phyloP scores from a whole-genome alignment of 352 stramenopile genomes.

The Pythium rishiriense region DNA sequence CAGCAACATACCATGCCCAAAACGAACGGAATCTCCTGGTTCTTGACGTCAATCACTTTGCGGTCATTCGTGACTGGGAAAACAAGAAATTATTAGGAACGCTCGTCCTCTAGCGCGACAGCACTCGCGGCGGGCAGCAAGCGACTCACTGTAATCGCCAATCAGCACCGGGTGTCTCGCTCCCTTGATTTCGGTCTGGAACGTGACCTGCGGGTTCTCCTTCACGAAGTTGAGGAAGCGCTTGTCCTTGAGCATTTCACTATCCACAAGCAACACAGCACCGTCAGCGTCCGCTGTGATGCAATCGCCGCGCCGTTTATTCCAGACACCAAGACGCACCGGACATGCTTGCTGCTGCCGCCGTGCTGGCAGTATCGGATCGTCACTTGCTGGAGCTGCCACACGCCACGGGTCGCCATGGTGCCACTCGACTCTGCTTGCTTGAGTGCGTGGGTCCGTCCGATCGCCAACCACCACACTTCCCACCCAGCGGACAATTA shows the following conservation, averaged over 20 bases:
- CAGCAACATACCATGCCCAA: slow-evolving; percentile 60
- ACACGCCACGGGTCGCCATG: slow-evolving; percentile 51
- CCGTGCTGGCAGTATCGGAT: slow-evolving; percentile 55
- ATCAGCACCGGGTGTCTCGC: slow-evolving; percentile 79
- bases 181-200: slow-evolving; percentile 84
- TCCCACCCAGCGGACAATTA: slow-evolving; percentile 1
- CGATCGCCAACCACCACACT: slow-evolving; percentile 33
- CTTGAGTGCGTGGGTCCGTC: slow-evolving; percentile 8
- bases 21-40: slow-evolving; percentile 84
- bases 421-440: slow-evolving; percentile 3
- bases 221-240: slow-evolving; percentile 85
- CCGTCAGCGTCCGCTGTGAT: slow-evolving; percentile 2
- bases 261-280: slow-evolving; percentile 15
- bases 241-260: slow-evolving; percentile 68
- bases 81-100: slow-evolving; percentile 3
- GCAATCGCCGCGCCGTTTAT: background rate
- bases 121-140: background rate
- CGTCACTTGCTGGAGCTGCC: slow-evolving; percentile 48
- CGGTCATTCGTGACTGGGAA: slow-evolving; percentile 68
- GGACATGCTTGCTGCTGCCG: slow-evolving; percentile 69
- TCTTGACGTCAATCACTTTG: slow-evolving; percentile 89
- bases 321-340: slow-evolving; percentile 27
- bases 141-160: slow-evolving; percentile 74
- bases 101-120: background rate
- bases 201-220: slow-evolving; percentile 86